Evolutionary conservation across 164 flowering plant species (phyloP), one percentile per base, ranked within the genome.

Genomic region (Stephania japonica): DNA sequence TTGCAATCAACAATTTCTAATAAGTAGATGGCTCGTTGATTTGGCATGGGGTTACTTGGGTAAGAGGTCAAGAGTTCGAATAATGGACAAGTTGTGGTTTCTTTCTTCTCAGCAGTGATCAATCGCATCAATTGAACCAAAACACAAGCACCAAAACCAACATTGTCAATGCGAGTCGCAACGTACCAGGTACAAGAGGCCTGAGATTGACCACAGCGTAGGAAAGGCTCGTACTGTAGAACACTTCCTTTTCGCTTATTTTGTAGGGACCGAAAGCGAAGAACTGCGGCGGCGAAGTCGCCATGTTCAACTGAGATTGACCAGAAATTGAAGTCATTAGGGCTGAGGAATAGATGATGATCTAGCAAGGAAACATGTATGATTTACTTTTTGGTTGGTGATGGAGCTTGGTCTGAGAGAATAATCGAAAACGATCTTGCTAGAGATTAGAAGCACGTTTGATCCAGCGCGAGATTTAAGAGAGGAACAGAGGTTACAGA

Each of bases 201-300:
- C 70, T 67, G 19, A 73, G 75, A 73, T 73, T 73, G 9, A 73
- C 75, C 71, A 73, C n/a, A 21, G 71, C 76, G 42, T 50, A 73
- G 67, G 76, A 67, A 8, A 73, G 71, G 2, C 56, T n/a, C 19
- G 76, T 73, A 0, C 71, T 4, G 38, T 73, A 68, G 43, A 73
- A 73, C 0, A 73, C 76, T 47, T 73, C 76, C 23, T 67, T 67
- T 23, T 67, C 65, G 25, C 56, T 19, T n/a, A 73, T 59, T 47
- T 73, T 73, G 62, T 73, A 67, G 7, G 76, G 76, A 27, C 76
- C 76, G 56, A 73, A 73, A 50, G 21, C 41, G 56, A 53, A 73
- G 53, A 16, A 65, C 10, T 64, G 24, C 23, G 16, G 59, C 27
- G 6, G n/a, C 2, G 75, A 24, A 18, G 69, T 63, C 73, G 61